These are phyloP conservation scores for Penicillium flavigenum DNA, from an alignment of 495 filamentous ascomycete genomes.

Conservation along the genomic window DNA sequence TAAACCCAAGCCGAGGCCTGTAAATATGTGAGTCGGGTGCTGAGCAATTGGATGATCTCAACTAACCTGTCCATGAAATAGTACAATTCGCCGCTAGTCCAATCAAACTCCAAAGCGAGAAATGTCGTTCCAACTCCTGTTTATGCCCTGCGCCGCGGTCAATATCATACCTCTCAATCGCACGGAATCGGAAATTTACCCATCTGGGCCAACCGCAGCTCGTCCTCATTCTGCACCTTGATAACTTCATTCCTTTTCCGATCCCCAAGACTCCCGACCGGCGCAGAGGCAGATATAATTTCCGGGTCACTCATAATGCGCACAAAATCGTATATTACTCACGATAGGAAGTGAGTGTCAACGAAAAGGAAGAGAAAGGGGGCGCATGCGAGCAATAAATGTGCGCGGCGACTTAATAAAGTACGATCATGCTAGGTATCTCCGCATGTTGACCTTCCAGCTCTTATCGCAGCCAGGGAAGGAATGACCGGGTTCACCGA, in stretches of 20 bases:
- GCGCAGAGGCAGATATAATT: background rate
- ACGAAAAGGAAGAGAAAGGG: background rate
- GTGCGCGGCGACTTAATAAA: constrained; percentile 3
- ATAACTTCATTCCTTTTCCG: constrained; percentile 7
- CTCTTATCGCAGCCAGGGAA: constrained; percentile 21
- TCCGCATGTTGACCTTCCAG: constrained; percentile 9
- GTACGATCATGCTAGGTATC: constrained; percentile 4
- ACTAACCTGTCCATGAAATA: constrained; percentile 42
- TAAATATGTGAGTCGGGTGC: background rate
- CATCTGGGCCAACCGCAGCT: constrained; percentile 45
- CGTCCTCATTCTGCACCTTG: constrained; percentile 35
- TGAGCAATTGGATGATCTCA: background rate
- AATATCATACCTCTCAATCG: background rate
- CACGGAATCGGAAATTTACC: constrained; percentile 24
- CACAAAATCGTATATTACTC: background rate
- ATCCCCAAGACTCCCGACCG: background rate
- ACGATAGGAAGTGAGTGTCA: background rate
- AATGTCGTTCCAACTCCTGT: constrained; percentile 42
- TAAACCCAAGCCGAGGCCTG: constrained; percentile 40
- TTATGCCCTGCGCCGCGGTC: constrained; percentile 33
- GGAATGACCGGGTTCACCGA: constrained; percentile 22
- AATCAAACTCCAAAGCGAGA: constrained; percentile 41
- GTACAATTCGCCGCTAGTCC: constrained; percentile 43
- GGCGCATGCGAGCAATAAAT: background rate
- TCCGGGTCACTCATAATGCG: constrained; percentile 15